phyloP scores from a whole-genome alignment of 2,329 filamentous ascomycete species.

The Davidsoniella virescens region DNA sequence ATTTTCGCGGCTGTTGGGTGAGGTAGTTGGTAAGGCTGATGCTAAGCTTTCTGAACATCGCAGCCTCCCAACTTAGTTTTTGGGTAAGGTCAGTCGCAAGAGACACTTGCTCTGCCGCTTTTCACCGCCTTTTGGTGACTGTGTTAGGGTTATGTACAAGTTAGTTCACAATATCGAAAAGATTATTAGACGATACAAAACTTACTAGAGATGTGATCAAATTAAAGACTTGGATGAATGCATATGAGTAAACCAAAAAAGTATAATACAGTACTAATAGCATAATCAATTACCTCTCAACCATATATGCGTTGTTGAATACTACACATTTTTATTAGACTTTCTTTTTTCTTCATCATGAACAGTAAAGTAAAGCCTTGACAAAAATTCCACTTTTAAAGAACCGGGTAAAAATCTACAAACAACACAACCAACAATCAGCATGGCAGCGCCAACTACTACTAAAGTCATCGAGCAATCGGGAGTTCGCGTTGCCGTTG shows the following conservation, averaged over 20 bases:
- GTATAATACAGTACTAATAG: no score
- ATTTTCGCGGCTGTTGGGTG: constrained; percentile 7
- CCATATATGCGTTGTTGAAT: no score
- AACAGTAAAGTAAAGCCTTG: not conserved
- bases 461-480: not conserved
- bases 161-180: not conserved
- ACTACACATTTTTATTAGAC: no score
- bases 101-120: constrained; percentile 3
- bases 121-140: constrained; percentile 3
- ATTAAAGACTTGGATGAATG: no score
- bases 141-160: constrained; percentile 5
- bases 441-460: not conserved
- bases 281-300: no score
- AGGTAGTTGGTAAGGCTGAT: constrained; percentile 5
- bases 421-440: not conserved
- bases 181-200: no score
- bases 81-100: not conserved
- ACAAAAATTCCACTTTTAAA: not conserved
- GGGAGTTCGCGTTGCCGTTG: constrained; percentile 10
- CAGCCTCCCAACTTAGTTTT: constrained; percentile 9
- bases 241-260: no score
- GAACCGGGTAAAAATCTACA: not conserved
- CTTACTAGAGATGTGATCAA: no score
- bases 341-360: not conserved
- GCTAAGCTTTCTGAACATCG: constrained; percentile 2